A percentile compares a stretch with the other conserved stretches of the same genome.
These are phyloP conservation scores for Apocynum venetum DNA, from an alignment of 257 asterid species.

Conservation along the genomic window DNA sequence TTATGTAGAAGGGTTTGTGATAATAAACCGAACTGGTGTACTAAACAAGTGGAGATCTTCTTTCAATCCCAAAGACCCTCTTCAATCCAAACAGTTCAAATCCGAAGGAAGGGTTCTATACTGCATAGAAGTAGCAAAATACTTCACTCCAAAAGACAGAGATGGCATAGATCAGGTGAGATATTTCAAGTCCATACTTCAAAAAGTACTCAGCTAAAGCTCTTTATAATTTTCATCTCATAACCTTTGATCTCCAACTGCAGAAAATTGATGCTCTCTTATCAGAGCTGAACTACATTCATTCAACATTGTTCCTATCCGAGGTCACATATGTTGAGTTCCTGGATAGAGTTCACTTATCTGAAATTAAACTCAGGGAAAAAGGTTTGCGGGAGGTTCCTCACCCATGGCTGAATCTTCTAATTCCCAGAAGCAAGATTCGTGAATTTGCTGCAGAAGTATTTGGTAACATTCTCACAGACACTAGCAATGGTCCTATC, in stretches of 20 bases:
- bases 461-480: slow-evolving; percentile 65
- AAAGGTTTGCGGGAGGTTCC: slow-evolving; percentile 92
- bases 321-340: slow-evolving; percentile 73
- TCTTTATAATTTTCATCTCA: not conserved
- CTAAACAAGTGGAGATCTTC: slow-evolving; percentile 84
- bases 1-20: slow-evolving; percentile 79
- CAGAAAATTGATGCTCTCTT: slow-evolving; percentile 61
- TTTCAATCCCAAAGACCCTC: slow-evolving; percentile 75
- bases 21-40: slow-evolving; percentile 71
- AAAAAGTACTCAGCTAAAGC: not conserved
- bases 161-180: slow-evolving; percentile 45
- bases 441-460: slow-evolving; percentile 59
- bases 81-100: slow-evolving; percentile 56
- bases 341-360: slow-evolving; percentile 71
- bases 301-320: slow-evolving; percentile 62
- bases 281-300: slow-evolving; percentile 53
- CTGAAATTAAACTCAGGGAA: slow-evolving; percentile 59
- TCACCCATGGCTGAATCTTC: slow-evolving; percentile 93
- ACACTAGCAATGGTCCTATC: slow-evolving; percentile 84
- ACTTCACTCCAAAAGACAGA: slow-evolving; percentile 56
- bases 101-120: slow-evolving; percentile 75
- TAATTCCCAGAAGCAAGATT: slow-evolving; percentile 68
- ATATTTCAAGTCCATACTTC: slow-evolving; percentile 6
- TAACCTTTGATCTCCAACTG: slow-evolving; percentile 18
- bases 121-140: slow-evolving; percentile 83